Evolutionary conservation across 345 rosid genomes (phyloP), one percentile per base, ranked within the genome.

Genomic region (Camelina neglecta): DNA sequence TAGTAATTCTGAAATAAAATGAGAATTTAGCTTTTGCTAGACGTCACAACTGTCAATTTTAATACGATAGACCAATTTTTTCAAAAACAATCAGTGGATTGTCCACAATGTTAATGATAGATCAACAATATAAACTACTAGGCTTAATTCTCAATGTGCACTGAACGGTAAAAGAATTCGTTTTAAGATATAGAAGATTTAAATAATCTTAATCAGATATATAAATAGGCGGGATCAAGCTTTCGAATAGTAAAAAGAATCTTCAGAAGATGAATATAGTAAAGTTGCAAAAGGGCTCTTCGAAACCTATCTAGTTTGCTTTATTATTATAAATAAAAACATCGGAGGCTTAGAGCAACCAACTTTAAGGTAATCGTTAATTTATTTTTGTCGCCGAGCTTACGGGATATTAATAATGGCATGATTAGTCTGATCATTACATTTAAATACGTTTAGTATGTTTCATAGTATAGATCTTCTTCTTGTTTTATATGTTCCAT

Each of bases 191-290:
- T 36, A 36, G 3, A 33, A 33, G 53, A 47, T 35, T 26, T 38
- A 11, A 18, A 48, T 60, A 31, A 60, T 49, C 3, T 23, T 12
- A 15, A 11, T 16, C 53, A 62, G n/a, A 18, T 15, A 49, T 26
- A 65, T 1, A 41, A 39, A 15, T 45, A 11, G 75, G 80, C 80
- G 80, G 80, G 75, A 62, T 69, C 24, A 62, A 45, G 24, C 26
- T 54, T 68, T 76, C 35, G 51, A 76, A 76, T 69, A 69, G 75
- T 69, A n/a, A 4, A 11, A 3, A 23, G 57, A 44, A 76, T 76
- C 65, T 54, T 54, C n/a, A 48, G 21, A 76, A 54, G 69, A 53
- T 20, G 57, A 53, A 61, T 69, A 44, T 23, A 21, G 33, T 33
- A 53, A 53, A 33, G 75, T 44, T 48, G 26, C 45, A 53, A 69